Evolutionary conservation across 2,329 filamentous ascomycete genomes (phyloP).

Genomic region (Endothia cerciana): DNA sequence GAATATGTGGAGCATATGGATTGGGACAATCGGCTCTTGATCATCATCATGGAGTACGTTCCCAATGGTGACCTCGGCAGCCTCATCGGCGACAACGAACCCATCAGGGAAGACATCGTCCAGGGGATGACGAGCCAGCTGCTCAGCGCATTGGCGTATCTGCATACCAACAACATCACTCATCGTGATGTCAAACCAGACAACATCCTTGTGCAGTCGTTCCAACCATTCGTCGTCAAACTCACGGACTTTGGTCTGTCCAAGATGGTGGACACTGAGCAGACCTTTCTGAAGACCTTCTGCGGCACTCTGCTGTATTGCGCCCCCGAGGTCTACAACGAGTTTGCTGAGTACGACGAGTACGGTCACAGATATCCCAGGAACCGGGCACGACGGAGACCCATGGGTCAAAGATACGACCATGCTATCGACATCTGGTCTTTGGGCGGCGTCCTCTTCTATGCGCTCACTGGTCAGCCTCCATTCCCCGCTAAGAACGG

Average conservation of each 20-base stretch:
- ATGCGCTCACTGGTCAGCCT: constrained; percentile 75
- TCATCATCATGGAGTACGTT: constrained; percentile 97
- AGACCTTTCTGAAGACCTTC: constrained; percentile 94
- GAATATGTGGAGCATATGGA: constrained; percentile 89
- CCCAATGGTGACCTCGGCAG: constrained; percentile 80
- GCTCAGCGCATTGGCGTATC: constrained; percentile 79
- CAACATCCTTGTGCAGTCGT: constrained; percentile 84
- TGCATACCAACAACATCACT: constrained; percentile 87
- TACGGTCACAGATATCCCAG: constrained; percentile 65
- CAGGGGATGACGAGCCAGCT: constrained; percentile 76
- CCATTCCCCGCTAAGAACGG: constrained; percentile 81
- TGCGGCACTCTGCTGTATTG: constrained; percentile 96
- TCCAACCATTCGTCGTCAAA: constrained; percentile 79
- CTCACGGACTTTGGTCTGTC: constrained; percentile 96
- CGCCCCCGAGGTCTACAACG: constrained; percentile 92
- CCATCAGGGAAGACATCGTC: constrained; percentile 70
- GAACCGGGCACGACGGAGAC: constrained; percentile 63
- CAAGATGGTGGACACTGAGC: constrained; percentile 87
- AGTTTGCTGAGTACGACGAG: constrained; percentile 70
- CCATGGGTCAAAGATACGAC: constrained; percentile 71
- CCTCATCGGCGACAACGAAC: constrained; percentile 64
- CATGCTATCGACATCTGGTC: constrained; percentile 98
- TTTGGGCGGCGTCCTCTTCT: constrained; percentile 88
- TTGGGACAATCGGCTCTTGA: constrained; percentile 79
- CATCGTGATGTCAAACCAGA: constrained; percentile 99